Base-by-base conservation (phyloP, 83 land plant genomes). In the Thuja plicata region DNA sequence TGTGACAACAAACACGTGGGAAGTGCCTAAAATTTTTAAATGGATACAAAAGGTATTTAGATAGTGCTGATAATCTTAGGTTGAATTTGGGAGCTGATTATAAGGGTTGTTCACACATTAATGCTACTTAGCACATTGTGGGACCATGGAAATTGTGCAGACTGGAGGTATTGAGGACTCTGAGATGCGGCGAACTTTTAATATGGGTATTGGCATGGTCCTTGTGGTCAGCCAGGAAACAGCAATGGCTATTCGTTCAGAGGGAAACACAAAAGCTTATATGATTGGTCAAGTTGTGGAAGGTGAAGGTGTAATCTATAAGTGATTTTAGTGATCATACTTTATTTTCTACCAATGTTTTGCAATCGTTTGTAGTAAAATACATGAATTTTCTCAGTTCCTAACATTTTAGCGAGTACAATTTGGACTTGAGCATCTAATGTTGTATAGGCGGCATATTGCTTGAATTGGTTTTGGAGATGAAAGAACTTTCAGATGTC, bases 161-260 rank as follows among this genome's bases (percentile, higher is more conserved):
- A 92, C 90, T 30, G 99, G 99, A 41, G 89, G 78, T 71, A 92
- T 98, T 35, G 97, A 95, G 84, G 98, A 98, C 84, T 91, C 94
- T 30, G 99, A 98, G 84, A 98, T 98, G 99, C 92, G 92, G 15
- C 88, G 99, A 85, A 98, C 99, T 1, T 97, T 98, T 86, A 98
- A 98, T 91, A 97, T 98, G 99, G 99, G 99, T 9, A 96, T 98
- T 84, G 99, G 99, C n/a, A 98, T 98, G 99, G 99, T 98, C 60
- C 89, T 98, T 38, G 94, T 97, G 24, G 97, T 94, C 1, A 91
- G 88, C 73, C 88, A 87, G 74, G 97, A 94, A 55, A 89, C 92
- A 2, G 92, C 97, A 52, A 87, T 43, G 12, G 90, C 90, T 79
- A 95, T 97, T 43, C 92, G 95, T 30, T 76, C 87, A 0, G 92